phyloP scores from a whole-genome alignment of 106 monocot genomes.

The Apostasia ramifera region DNA sequence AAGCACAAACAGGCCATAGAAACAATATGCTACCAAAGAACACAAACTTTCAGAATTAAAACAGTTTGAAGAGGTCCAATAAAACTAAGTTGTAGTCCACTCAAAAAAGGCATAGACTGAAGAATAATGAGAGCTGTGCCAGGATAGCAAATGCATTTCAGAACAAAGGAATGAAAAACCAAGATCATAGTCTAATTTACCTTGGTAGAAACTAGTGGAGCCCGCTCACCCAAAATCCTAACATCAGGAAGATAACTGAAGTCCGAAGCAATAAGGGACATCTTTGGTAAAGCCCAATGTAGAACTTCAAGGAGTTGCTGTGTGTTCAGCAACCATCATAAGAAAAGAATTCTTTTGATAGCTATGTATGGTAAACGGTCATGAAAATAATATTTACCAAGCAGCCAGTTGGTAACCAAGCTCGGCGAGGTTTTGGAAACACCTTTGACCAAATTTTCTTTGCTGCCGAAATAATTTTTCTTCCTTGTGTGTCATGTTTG shows the following conservation, averaged over 20 bases:
- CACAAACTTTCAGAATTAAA: no score
- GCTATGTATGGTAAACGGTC: neutral
- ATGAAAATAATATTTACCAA: slow-evolving; percentile 41
- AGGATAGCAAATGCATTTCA: neutral
- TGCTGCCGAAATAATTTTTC: slow-evolving; percentile 23
- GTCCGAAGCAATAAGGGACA: slow-evolving; percentile 93
- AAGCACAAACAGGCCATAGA: neutral
- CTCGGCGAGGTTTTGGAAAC: slow-evolving; percentile 79
- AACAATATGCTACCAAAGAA: neutral
- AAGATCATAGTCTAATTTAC: slow-evolving; percentile 21
- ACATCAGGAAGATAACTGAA: slow-evolving; percentile 96
- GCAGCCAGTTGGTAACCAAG: slow-evolving; percentile 94
- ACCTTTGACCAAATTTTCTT: slow-evolving; percentile 55
- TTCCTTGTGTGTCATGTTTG: slow-evolving; percentile 8
- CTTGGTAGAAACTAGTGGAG: slow-evolving; percentile 92
- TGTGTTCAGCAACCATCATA: slow-evolving; percentile 13
- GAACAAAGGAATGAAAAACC: neutral
- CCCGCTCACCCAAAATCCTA: slow-evolving; percentile 76
- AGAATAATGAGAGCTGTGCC: neutral
- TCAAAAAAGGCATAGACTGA: neutral
- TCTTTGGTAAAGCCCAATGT: slow-evolving; percentile 85
- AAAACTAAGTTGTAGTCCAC: no score
- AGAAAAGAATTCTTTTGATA: neutral
- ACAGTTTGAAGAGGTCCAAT: no score
- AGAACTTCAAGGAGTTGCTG: slow-evolving; percentile 90